These are phyloP conservation scores for Sclerotinia trifoliorum DNA, from an alignment of 2,329 filamentous ascomycete species.

Conservation along the genomic window DNA sequence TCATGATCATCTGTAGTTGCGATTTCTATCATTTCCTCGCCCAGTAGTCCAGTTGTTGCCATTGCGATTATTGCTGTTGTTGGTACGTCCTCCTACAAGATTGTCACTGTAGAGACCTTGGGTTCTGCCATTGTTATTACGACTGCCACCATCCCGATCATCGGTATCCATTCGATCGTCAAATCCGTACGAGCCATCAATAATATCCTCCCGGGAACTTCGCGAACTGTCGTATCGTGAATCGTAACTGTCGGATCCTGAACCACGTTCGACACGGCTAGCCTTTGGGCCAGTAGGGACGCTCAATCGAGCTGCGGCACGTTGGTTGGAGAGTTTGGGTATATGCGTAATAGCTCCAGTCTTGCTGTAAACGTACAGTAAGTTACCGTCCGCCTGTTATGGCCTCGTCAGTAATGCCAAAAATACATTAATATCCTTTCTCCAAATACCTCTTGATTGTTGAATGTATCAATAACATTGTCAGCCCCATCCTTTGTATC, in stretches of 20 bases:
- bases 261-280: constrained; percentile 31
- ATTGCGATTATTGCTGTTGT: constrained; percentile 24
- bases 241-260: constrained; percentile 32
- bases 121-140: constrained; percentile 20
- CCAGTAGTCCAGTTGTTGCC: constrained; percentile 29
- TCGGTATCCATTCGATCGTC: constrained; percentile 41
- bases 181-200: constrained; percentile 41
- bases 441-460: constrained; percentile 68
- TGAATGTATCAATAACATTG: constrained; percentile 71
- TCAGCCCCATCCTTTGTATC: constrained; percentile 70
- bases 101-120: constrained; percentile 39
- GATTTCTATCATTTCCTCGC: constrained; percentile 28
- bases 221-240: constrained; percentile 29
- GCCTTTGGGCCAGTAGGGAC: constrained; percentile 39
- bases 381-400: constrained; percentile 66
- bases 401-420: constrained; percentile 8
- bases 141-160: constrained; percentile 28
- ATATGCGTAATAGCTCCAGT: constrained; percentile 41
- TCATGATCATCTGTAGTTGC: constrained; percentile 33
- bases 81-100: constrained; percentile 30
- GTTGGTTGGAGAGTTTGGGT: not conserved
- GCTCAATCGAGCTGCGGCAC: constrained; percentile 9
- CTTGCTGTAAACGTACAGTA: constrained; percentile 72
- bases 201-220: constrained; percentile 33
- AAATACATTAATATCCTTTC: not conserved